Evolutionary conservation across 1,284 basidiomycete species (phyloP).

Genomic region (Agaricales sp.): DNA sequence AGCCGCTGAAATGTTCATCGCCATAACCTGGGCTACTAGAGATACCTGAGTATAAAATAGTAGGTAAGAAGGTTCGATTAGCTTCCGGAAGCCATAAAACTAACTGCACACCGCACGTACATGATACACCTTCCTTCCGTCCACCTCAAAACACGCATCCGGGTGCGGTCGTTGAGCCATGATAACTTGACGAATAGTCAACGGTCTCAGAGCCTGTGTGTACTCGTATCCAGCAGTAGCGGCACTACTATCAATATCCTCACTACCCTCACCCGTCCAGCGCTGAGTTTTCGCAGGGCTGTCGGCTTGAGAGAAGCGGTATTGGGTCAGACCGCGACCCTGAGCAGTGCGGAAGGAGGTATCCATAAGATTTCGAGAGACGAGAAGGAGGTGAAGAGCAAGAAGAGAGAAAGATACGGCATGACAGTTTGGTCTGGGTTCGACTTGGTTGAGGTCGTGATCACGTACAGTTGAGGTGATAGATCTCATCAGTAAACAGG

Average conservation of each 20-base stretch:
- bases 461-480: no score
- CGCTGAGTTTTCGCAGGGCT: no score
- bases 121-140: neutral
- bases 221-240: neutral
- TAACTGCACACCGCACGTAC: no score
- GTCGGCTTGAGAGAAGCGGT: neutral
- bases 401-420: neutral
- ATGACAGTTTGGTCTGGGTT: neutral
- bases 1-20: neutral
- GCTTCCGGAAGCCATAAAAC: no score
- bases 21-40: neutral
- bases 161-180: neutral
- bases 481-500: no score
- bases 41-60: neutral
- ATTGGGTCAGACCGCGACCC: no score
- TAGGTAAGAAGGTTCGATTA: neutral
- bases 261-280: no score
- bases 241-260: no score
- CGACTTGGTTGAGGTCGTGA: no score
- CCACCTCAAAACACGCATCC: neutral
- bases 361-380: neutral
- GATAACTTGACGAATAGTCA: neutral
- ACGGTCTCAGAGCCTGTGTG: neutral
- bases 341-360: neutral
- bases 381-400: neutral